phyloP scores from a whole-genome alignment of 129 eudicot genomes.

The Erigeron canadensis region DNA sequence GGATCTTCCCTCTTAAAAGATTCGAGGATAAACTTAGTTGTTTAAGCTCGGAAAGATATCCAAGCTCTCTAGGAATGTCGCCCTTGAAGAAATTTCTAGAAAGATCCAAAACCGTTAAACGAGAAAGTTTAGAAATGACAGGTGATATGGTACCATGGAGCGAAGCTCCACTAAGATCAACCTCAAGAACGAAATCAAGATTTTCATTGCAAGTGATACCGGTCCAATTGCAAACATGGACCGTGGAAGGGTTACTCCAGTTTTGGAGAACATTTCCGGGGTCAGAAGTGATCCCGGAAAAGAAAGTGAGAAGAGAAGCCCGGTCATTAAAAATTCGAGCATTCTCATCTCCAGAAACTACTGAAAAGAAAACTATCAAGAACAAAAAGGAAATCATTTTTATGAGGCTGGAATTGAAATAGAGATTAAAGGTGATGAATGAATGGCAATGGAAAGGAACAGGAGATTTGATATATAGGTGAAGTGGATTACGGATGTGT shows the following conservation, averaged over 20 bases:
- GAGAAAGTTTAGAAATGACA: slow-evolving; percentile 42
- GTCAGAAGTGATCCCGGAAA: slow-evolving; percentile 48
- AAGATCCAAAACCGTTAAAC: slow-evolving; percentile 62
- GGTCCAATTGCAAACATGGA: slow-evolving; percentile 65
- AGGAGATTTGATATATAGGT: slow-evolving; percentile 33
- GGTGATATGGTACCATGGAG: slow-evolving; percentile 73
- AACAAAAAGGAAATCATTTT: slow-evolving; percentile 41
- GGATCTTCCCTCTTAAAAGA: slow-evolving; percentile 59
- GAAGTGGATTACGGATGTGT: slow-evolving; percentile 15
- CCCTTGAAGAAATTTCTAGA: slow-evolving; percentile 68
- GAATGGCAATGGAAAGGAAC: slow-evolving; percentile 25
- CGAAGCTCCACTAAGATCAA: slow-evolving; percentile 56
- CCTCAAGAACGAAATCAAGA: slow-evolving; percentile 42
- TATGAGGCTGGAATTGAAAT: neutral
- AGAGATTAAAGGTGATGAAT: slow-evolving; percentile 11
- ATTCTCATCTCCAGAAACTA: slow-evolving; percentile 33
- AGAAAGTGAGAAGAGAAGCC: slow-evolving; percentile 52
- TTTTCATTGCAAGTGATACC: slow-evolving; percentile 57
- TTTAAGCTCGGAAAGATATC: slow-evolving; percentile 44
- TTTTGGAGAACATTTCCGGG: slow-evolving; percentile 42
- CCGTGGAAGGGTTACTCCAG: slow-evolving; percentile 45
- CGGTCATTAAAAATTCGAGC: slow-evolving; percentile 42
- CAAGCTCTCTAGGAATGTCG: slow-evolving; percentile 57
- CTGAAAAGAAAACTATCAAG: slow-evolving; percentile 31
- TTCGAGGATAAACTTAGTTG: slow-evolving; percentile 72